Percentiles rank a stretch among this genome's conserved stretches.
Conservation (phyloP, 177 flowering plant species). For the Vitis hybrid region DNA sequence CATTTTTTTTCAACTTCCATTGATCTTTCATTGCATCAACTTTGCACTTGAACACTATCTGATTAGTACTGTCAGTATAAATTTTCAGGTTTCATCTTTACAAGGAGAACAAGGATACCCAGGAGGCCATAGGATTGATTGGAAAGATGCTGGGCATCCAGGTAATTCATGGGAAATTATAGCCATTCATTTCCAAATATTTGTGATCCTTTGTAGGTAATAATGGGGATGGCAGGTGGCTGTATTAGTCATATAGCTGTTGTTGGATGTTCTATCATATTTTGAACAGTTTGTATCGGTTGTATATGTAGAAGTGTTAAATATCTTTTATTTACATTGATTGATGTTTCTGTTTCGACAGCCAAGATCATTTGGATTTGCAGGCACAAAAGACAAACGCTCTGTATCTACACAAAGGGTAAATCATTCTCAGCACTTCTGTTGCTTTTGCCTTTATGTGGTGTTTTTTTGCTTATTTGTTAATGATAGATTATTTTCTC, state of each 20-base stretch:
- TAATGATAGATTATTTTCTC: background rate
- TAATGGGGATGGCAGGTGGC: background rate
- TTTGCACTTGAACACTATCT: background rate
- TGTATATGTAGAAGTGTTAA: background rate
- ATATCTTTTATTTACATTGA: background rate
- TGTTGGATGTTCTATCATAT: background rate
- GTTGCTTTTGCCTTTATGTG: conserved; percentile 2
- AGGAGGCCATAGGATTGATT: conserved; percentile 82
- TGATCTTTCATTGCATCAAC: too few species aligned
- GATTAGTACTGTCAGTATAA: background rate
- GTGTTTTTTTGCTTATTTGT: background rate
- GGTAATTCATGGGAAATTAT: conserved; percentile 35
- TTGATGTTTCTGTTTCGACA: conserved; percentile 31
- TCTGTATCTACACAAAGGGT: conserved; percentile 92
- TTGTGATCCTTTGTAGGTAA: background rate
- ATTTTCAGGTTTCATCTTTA: conserved; percentile 84
- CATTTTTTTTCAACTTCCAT: too few species aligned
- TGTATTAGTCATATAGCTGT: background rate
- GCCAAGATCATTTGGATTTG: conserved; percentile 94
- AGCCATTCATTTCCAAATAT: background rate
- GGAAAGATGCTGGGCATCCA: conserved; percentile 98
- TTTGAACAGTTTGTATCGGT: background rate
- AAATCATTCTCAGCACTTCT: conserved; percentile 17
- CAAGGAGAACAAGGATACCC: conserved; percentile 98
- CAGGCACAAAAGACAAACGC: conserved; percentile 98